Evolutionary conservation across 495 filamentous ascomycete species (phyloP), one percentile per base, ranked within the genome.

Genomic region (Ramalina peruviana): DNA sequence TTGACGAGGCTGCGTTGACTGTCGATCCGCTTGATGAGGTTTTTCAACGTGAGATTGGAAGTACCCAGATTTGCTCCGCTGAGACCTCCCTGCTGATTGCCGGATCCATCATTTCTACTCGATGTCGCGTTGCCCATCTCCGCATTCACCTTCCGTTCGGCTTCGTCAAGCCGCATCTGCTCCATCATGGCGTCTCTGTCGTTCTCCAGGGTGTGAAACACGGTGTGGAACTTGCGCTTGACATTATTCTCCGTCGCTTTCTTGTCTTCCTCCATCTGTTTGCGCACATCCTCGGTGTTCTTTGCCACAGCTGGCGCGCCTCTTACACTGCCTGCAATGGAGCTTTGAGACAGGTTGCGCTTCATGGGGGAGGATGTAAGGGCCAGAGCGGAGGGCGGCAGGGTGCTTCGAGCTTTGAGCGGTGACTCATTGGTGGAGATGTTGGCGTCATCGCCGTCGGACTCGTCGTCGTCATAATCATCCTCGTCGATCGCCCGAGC

Each of bases 171-270:
- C 61, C 88, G 87, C 65, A 96, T 87, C 65, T 99, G 93, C 62
- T 99, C 92, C 53, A 95, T 64, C 93, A 97, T 96, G 38, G 92
- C 89, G 60, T 88, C 86, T 25, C 84, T 77, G 63, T 99, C 92
- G 61, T 87, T 89, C 63, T 99, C 92, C 26, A 96, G 69, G 3
- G 93, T 96, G 63, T 95, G 92, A 64, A 96, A 93, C 39, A 92
- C 63, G 3, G 86, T 93, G 62, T 93, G 78, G 62, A 94, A 95
- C 67, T 84, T 92, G 51, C 79, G 73, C 69, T 83, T 88, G 20
- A 84, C 92, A 42, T 86, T 83, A 58, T 94, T 87, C 62, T 95
- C 89, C 16, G 86, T 88, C 20, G 85, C 88, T 61, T 84, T 95
- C 64, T 90, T 93, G 60, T 89, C 87, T 60, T 94, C 85, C 64